Conservation (phyloP, 345 rosid genomes). For the Moringa oleifera region DNA sequence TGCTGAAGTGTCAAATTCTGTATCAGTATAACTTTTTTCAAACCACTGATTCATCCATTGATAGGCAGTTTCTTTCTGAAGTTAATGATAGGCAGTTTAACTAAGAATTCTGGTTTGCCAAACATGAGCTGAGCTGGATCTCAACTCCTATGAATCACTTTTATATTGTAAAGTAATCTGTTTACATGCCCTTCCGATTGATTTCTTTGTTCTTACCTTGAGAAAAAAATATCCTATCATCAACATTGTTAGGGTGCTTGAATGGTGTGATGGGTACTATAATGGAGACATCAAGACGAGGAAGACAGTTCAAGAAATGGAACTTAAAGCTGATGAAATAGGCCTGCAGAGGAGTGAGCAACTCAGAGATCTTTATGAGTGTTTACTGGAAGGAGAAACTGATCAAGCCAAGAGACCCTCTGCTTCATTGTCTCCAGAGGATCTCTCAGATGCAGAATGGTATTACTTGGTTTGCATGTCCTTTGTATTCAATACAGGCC, state of each 20-base stretch:
- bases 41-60: no score
- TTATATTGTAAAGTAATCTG: no score
- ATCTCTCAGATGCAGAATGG: constrained; percentile 95
- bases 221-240: no score
- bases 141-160: no score
- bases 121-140: no score
- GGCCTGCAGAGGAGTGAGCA: constrained; percentile 91
- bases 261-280: constrained; percentile 93
- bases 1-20: no score
- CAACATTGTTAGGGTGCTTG: constrained; percentile 51
- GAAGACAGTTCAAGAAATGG: constrained; percentile 75
- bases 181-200: no score
- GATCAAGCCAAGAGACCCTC: constrained; percentile 67
- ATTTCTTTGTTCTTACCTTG: no score
- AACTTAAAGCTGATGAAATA: constrained; percentile 52
- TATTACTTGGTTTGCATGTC: constrained; percentile 98
- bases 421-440: constrained; percentile 85
- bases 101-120: no score
- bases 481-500: constrained; percentile 67
- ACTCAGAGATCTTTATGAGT: constrained; percentile 70
- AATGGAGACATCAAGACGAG: constrained; percentile 97
- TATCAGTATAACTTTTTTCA: neutral
- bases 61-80: no score
- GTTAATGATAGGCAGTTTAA: no score
- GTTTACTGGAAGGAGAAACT: constrained; percentile 54